Conservation (phyloP, 495 filamentous ascomycete species). For the Letharia columbiana region DNA sequence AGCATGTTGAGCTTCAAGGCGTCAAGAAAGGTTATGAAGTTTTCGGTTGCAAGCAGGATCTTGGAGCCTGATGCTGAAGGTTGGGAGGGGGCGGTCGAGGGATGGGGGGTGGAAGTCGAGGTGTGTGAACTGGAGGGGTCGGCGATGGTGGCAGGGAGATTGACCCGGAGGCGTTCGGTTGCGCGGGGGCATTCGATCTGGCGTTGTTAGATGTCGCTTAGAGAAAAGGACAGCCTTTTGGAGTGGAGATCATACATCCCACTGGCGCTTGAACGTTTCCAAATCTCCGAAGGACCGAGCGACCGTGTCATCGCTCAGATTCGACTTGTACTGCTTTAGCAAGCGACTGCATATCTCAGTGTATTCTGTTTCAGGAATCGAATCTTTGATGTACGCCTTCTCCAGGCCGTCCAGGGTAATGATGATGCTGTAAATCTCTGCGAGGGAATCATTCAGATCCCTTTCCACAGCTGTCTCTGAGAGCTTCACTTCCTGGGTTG, state of each 20-base stretch:
- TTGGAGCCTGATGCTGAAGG: constrained; percentile 55
- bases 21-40: constrained; percentile 97
- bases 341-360: constrained; percentile 89
- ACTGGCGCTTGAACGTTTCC: constrained; percentile 87
- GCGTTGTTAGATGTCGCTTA: not conserved
- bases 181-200: constrained; percentile 93
- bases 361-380: constrained; percentile 82
- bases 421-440: constrained; percentile 96
- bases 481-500: constrained; percentile 78
- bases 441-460: constrained; percentile 90
- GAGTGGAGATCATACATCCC: constrained; percentile 59
- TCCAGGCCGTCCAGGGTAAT: constrained; percentile 91
- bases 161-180: constrained; percentile 83
- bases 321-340: constrained; percentile 94
- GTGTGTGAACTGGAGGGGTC: constrained; percentile 44
- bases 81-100: constrained; percentile 35
- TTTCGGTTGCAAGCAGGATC: constrained; percentile 82
- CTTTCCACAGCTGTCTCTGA: constrained; percentile 74
- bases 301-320: constrained; percentile 79
- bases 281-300: constrained; percentile 73
- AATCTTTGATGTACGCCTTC: constrained; percentile 94
- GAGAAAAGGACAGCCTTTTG: constrained; percentile 9
- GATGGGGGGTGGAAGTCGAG: constrained; percentile 32
- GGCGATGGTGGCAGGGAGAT: constrained; percentile 63
- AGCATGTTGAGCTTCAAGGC: constrained; percentile 80